Conservation (phyloP, 2,329 filamentous ascomycete species). For the Bipolaris cookei region DNA sequence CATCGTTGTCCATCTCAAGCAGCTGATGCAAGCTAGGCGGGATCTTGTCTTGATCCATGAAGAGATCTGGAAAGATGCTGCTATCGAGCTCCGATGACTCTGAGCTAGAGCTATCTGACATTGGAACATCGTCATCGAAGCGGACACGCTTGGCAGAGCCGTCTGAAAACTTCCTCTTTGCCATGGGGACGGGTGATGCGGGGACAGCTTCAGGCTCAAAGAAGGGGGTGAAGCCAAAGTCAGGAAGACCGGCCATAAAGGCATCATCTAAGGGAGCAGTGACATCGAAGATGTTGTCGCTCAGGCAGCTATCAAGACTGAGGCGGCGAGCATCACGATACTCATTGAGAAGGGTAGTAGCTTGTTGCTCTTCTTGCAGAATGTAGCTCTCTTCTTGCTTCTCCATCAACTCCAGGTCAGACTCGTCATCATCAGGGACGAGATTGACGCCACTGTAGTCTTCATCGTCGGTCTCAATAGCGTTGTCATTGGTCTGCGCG, state of each 20-base stretch:
- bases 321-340: conserved; percentile 44
- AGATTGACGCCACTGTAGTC: conserved; percentile 78
- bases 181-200: conserved; percentile 46
- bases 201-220: conserved; percentile 52
- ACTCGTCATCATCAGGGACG: conserved; percentile 74
- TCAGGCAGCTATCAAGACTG: conserved; percentile 44
- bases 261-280: conserved; percentile 36
- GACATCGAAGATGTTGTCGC: conserved; percentile 44
- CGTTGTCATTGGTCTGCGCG: conserved; percentile 39
- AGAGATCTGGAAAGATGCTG: conserved; percentile 77
- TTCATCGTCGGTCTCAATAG: conserved; percentile 49
- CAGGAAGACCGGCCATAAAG: conserved; percentile 35
- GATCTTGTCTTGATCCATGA: conserved; percentile 74
- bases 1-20: conserved; percentile 64
- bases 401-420: conserved; percentile 79
- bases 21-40: conserved; percentile 75
- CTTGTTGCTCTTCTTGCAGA: conserved; percentile 51
- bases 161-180: conserved; percentile 48
- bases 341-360: conserved; percentile 38
- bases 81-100: conserved; percentile 62
- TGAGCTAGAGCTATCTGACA: conserved; percentile 64
- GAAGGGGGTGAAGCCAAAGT: conserved; percentile 45
- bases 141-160: conserved; percentile 69
- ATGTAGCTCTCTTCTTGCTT: conserved; percentile 80
- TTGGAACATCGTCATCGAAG: conserved; percentile 69